Base-by-base conservation (phyloP, 306 rosid species). In the Betula pendula region DNA sequence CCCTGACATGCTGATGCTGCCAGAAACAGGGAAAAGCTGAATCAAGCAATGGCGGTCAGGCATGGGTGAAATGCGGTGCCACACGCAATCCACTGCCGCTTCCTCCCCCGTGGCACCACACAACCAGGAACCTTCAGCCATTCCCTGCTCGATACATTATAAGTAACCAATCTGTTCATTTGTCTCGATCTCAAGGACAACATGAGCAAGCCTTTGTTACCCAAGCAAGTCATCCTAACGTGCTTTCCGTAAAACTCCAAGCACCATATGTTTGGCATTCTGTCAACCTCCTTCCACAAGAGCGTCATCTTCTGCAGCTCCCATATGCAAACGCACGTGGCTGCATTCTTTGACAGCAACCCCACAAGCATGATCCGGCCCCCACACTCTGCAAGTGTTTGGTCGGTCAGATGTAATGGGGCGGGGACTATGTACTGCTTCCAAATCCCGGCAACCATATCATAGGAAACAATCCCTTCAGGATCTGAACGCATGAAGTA, bases 211-310 rank as follows among this genome's bases (percentile, higher is more conserved):
- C 96, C 97, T 83, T 82, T 88, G 94, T 91, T 94, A 69, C 97
- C 98, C 80, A 91, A 79, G 96, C 97, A 94, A 80, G 85, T 88
- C 98, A 94, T 94, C 72, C 88, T 81, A 75, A 91, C 90, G 96
- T 86, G 94, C 98, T 94, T 94, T 83, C 97, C 98, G 73, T 94
- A 94, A 81, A 90, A 94, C 80, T 94, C 98, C 87, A 94, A 91
- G 98, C 98, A 94, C 98, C 93, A 90, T 73, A 79, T 71, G 78
- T 90, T 93, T 93, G 98, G 98, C 98, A 94, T 94, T 94, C 98
- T 94, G 97, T 94, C 98, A 81, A 94, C 98, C 98, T 93, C 98
- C 96, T 91, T 94, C 98, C 98, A 94, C 81, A 91, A 89, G 81
- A 91, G 90, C 19, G 91, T 94, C 97, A 94, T 94, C 82, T 85